These are phyloP conservation scores for Rutstroemia sp. DNA, from an alignment of 2,329 filamentous ascomycete species.

Conservation along the genomic window DNA sequence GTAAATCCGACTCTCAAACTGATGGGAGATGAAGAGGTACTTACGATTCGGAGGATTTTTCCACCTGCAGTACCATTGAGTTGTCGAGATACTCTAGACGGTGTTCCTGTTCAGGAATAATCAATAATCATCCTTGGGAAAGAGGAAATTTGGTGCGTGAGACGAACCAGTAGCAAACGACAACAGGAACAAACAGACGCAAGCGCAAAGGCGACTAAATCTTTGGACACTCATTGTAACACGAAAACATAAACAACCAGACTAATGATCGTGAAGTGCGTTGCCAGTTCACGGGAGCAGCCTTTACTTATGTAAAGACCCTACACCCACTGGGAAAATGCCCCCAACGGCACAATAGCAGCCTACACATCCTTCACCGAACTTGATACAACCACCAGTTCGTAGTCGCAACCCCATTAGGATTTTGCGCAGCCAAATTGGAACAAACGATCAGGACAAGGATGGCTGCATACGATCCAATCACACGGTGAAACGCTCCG, in stretches of 20 bases:
- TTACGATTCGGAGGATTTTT: conserved; percentile 5
- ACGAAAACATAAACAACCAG: no score
- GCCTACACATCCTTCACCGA: no score
- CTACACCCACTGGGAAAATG: not conserved
- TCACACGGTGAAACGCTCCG: not conserved
- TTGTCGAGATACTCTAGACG: not conserved
- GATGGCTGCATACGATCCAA: not conserved
- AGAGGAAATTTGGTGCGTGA: not conserved
- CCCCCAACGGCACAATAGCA: no score
- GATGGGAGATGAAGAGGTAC: not conserved
- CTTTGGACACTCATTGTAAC: not conserved
- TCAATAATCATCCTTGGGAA: not conserved
- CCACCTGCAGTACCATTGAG: not conserved
- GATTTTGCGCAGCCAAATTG: not conserved
- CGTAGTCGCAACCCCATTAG: no score
- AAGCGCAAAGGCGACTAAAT: not conserved
- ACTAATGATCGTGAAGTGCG: no score
- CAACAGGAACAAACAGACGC: not conserved
- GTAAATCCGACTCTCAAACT: not conserved
- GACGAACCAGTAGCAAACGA: conserved; percentile 5
- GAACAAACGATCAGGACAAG: not conserved
- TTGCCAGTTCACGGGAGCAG: not conserved
- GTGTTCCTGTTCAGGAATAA: not conserved
- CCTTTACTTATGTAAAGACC: conserved; percentile 3
- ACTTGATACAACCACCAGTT: no score